phyloP scores from a whole-genome alignment of 108 stramenopile genomes.

The Nannochloropsis gaditana region DNA sequence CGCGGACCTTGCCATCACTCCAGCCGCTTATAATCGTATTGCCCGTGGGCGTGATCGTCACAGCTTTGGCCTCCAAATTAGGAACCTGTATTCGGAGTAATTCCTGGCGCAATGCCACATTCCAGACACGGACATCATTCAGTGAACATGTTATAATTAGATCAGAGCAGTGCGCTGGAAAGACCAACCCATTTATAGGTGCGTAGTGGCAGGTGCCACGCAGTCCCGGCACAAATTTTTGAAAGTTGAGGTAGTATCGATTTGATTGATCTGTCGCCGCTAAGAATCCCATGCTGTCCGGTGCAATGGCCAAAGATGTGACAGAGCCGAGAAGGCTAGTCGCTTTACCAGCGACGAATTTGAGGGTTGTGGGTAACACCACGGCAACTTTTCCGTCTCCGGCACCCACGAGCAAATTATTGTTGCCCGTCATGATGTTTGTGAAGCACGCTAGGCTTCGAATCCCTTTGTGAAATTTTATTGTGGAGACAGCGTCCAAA shows the following conservation, averaged over 20 bases:
- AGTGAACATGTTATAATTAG: constrained; percentile 69
- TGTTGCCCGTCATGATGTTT: constrained; percentile 66
- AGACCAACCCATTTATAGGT: constrained; percentile 65
- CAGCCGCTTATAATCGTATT: constrained; percentile 67
- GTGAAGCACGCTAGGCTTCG: constrained; percentile 60
- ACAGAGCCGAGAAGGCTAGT: constrained; percentile 63
- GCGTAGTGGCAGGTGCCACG: constrained; percentile 72
- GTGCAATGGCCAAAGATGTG: constrained; percentile 62
- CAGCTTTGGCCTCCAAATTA: constrained; percentile 67
- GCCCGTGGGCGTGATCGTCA: constrained; percentile 64
- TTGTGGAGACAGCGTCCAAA: constrained; percentile 57
- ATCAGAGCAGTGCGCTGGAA: constrained; percentile 64
- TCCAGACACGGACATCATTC: constrained; percentile 78
- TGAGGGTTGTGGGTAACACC: constrained; percentile 55
- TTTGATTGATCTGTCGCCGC: constrained; percentile 56
- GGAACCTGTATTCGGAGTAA: constrained; percentile 75
- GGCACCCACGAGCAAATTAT: constrained; percentile 67
- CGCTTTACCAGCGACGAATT: constrained; percentile 60
- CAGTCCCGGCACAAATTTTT: constrained; percentile 64
- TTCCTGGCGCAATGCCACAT: constrained; percentile 61
- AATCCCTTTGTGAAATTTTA: constrained; percentile 61
- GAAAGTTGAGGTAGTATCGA: constrained; percentile 59
- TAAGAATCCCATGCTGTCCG: constrained; percentile 58
- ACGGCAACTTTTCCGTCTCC: constrained; percentile 71
- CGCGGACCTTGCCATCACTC: constrained; percentile 82